Evolutionary conservation across 768 basidiomycete species (phyloP), one percentile per base, ranked within the genome.

Genomic region (Favolaschia claudopus): DNA sequence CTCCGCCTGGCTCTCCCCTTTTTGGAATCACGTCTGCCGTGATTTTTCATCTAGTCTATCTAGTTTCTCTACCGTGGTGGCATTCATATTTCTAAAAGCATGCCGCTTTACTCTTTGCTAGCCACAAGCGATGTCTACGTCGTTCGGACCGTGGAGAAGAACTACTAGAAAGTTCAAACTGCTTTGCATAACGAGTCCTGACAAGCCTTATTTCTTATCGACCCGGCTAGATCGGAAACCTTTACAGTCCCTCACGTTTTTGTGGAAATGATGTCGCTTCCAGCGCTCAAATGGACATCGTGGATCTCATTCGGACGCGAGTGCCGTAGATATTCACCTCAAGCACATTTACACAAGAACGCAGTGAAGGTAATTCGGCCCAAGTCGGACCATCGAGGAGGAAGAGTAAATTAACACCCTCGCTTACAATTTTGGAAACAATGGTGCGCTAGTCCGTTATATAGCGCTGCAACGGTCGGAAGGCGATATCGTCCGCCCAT

Each of bases 361-460:
- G 55, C 50, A 55, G 51, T 52, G 56, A 63, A 63, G 56, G 40
- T 42, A 58, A 55, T 42, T 49, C 29, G 44, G 32, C 39, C 43
- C 44, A 62, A 55, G 44, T 62, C 57, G 55, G 53, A 57, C 49
- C 50, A 48, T 39, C 55, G 52, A 53, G 62, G 61, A 50, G 40
- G 50, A 57, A 62, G 53, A 58, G 50, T 55, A 55, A 62, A 62
- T 51, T 55, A 46, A 54, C 43, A 42, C 58, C 10, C 39, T 48
- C 28, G 49, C 50, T 55, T 58, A 37, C 46, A n/a, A n/a, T n/a
- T 50, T 62, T 51, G 61, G 61, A 62, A 40, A 46, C 62, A 55
- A 47, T 48, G 46, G 62, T 55, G 55, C 58, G 62, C 49, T 45
- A 63, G 47, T 54, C 62, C 62, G 55, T 22, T 61, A 44, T 52